Conservation (phyloP, 2,329 filamentous ascomycete genomes). For the Phialemonium atrogriseum region DNA sequence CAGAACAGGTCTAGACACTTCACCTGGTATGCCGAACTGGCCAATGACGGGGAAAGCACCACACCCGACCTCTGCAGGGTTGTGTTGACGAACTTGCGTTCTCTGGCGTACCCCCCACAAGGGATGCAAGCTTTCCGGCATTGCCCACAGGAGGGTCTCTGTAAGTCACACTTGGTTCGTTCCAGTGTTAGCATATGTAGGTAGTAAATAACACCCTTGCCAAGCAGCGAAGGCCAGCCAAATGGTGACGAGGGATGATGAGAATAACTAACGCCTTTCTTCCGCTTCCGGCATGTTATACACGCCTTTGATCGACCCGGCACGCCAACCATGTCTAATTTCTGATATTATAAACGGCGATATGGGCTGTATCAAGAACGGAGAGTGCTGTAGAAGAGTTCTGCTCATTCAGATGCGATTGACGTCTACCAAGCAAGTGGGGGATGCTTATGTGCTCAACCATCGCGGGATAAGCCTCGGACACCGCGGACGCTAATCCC, state of each 20-base stretch:
- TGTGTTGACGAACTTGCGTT: neutral
- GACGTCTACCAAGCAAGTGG: no score
- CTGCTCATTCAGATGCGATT: no score
- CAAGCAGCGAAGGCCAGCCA: conserved; percentile 1
- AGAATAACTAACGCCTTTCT: conserved; percentile 3
- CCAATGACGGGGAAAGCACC: neutral
- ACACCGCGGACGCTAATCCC: no score
- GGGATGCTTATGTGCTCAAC: no score
- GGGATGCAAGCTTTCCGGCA: conserved; percentile 1
- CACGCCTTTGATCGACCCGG: conserved; percentile 2
- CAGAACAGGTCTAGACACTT: conserved; percentile 1
- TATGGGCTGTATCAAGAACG: no score
- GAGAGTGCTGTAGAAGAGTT: no score
- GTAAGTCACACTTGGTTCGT: conserved; percentile 1
- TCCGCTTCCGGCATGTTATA: conserved; percentile 2
- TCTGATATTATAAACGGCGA: no score
- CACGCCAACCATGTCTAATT: conserved; percentile 1
- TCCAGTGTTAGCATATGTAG: neutral
- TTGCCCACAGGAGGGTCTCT: conserved; percentile 1
- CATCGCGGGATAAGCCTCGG: no score
- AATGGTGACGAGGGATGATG: no score
- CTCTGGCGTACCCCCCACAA: conserved; percentile 1
- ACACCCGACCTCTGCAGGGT: neutral
- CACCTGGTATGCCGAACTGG: conserved; percentile 1
- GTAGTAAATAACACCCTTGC: no score